Conservation (phyloP, 1,139 yeast species). For the Pichia sp. region DNA sequence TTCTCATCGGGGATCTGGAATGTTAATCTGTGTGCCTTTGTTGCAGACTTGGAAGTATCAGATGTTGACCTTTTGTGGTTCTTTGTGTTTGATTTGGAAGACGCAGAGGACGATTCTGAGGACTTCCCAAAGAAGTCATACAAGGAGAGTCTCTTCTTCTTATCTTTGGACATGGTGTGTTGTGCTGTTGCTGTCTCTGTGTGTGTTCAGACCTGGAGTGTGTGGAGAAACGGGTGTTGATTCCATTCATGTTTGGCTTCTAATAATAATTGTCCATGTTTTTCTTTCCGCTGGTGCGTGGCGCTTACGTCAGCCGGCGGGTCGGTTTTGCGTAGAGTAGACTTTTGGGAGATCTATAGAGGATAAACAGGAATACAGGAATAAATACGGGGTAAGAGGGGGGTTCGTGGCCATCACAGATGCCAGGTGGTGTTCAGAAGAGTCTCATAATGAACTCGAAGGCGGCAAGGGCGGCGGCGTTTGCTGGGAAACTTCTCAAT, state of each 20-base stretch:
- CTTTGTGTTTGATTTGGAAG: neutral
- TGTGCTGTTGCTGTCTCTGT: no score
- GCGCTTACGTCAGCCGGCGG: no score
- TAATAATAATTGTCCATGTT: no score
- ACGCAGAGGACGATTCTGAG: neutral
- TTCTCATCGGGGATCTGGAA: constrained; percentile 15
- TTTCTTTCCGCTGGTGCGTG: no score
- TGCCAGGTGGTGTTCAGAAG: constrained; percentile 27
- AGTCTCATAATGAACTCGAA: constrained; percentile 80
- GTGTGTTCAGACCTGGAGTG: no score
- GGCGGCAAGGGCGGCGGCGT: constrained; percentile 91
- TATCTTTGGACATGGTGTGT: constrained; percentile 9
- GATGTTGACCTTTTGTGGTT: constrained; percentile 8
- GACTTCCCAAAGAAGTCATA: constrained; percentile 16
- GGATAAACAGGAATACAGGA: neutral
- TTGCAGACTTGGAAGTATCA: constrained; percentile 1
- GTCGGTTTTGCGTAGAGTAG: no score
- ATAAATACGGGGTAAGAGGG: neutral
- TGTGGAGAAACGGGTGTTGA: no score
- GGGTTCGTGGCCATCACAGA: constrained; percentile 2
- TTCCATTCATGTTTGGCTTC: no score
- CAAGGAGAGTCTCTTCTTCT: constrained; percentile 15
- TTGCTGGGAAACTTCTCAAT: constrained; percentile 78
- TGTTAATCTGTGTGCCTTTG: constrained; percentile 10
- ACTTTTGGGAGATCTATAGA: no score